Conservation (phyloP, 2,329 filamentous ascomycete species). For the Clarireedia hainanense region DNA sequence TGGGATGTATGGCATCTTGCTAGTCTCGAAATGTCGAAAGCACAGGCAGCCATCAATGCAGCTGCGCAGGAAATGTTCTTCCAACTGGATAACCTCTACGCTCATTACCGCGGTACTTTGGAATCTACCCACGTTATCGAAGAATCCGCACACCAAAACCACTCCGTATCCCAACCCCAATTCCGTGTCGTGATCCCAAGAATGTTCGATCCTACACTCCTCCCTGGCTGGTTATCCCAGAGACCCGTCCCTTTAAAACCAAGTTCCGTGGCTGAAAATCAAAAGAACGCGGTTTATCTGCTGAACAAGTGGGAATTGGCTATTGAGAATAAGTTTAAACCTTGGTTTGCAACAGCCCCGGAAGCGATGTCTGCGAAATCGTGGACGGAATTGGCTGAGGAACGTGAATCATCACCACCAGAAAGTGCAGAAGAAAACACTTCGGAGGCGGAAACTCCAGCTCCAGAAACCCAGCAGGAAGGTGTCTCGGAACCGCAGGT, state of each 20-base stretch:
- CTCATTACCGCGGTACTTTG: slow-evolving; percentile 13
- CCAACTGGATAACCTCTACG: slow-evolving; percentile 24
- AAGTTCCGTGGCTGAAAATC: slow-evolving; percentile 42
- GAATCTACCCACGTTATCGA: neutral
- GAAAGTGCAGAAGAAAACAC: neutral
- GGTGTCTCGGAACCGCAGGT: neutral
- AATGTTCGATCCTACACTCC: slow-evolving; percentile 45
- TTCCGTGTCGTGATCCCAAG: slow-evolving; percentile 46
- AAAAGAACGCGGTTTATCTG: slow-evolving; percentile 46
- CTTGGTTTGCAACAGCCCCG: slow-evolving; percentile 33
- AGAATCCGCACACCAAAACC: neutral
- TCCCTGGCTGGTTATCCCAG: slow-evolving; percentile 42
- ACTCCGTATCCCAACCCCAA: slow-evolving; percentile 8
- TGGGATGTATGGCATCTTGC: slow-evolving; percentile 29
- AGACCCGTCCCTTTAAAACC: slow-evolving; percentile 37
- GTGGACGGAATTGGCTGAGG: neutral
- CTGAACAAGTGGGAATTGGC: slow-evolving; percentile 43
- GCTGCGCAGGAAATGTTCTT: slow-evolving; percentile 21
- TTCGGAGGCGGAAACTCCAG: neutral
- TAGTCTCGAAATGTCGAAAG: slow-evolving; percentile 13
- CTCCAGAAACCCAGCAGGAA: neutral
- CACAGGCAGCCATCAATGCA: slow-evolving; percentile 14
- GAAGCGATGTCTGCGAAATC: neutral
- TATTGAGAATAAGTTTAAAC: slow-evolving; percentile 33
- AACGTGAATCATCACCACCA: neutral